Percentiles rank a stretch among this genome's conserved stretches.
Evolutionary conservation across 2,329 filamentous ascomycete genomes (phyloP).

Genomic region (Lanzia echinophila): DNA sequence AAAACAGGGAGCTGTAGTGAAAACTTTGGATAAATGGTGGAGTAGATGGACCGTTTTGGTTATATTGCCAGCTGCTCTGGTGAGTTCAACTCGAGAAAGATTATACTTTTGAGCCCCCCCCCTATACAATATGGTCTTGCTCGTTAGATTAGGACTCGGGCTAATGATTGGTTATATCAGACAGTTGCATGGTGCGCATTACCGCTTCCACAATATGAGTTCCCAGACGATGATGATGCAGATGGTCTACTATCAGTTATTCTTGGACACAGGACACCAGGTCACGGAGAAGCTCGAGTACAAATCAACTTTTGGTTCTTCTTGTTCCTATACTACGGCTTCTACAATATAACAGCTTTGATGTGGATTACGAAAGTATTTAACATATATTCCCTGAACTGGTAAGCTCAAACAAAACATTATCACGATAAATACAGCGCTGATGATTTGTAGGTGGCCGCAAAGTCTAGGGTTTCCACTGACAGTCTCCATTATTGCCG

Average conservation of each 20-base stretch:
- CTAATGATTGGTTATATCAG: constrained; percentile 29
- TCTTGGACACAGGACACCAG: constrained; percentile 42
- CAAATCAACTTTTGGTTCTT: constrained; percentile 69
- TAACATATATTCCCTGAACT: constrained; percentile 64
- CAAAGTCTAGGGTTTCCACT: constrained; percentile 55
- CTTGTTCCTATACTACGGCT: constrained; percentile 61
- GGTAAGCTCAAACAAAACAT: constrained; percentile 33
- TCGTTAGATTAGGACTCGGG: neutral
- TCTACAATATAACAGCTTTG: constrained; percentile 60
- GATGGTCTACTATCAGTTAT: constrained; percentile 1
- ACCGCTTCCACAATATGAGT: constrained; percentile 56
- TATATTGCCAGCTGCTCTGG: constrained; percentile 53
- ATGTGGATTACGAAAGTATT: constrained; percentile 68
- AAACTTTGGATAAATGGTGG: constrained; percentile 57
- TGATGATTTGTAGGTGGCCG: constrained; percentile 44
- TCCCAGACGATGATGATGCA: constrained; percentile 39
- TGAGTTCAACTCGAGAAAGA: constrained; percentile 32
- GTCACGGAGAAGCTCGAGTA: constrained; percentile 57
- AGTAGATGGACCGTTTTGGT: constrained; percentile 54
- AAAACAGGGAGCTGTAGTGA: constrained; percentile 50
- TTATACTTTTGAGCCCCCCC: neutral
- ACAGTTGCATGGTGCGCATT: constrained; percentile 59
- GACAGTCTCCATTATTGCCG: constrained; percentile 55
- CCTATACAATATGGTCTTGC: neutral
- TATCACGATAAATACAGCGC: neutral